Base-by-base conservation (phyloP, 345 rosid genomes). In the Acer yangbiense region DNA sequence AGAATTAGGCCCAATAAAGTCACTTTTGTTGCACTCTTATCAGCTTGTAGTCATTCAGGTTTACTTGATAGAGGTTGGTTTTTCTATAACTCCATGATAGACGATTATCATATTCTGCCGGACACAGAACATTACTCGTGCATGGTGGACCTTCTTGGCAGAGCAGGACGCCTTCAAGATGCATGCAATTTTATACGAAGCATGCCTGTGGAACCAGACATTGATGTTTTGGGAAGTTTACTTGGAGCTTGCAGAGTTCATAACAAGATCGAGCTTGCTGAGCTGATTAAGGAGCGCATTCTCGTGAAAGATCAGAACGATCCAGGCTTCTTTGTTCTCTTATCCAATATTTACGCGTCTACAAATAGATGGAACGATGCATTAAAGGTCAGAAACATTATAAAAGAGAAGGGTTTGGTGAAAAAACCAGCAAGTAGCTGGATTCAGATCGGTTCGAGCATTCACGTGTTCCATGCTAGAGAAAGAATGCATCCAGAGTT, bases 201-300 rank as follows among this genome's bases (percentile, higher is more conserved):
- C 50, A 84, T 90, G 90, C 89, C 86, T 6, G 62, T 83, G 78
- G 81, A 78, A 73, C 88, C 89, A 2, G 83, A 81, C 76, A 76
- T 67, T 20, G 83, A 76, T 77, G 79, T 90, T 68, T 80, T 82
- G 82, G 86, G 88, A 71, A 85, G 86, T 72, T 82, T 90, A 60
- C 89, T 90, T 75, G 88, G 86, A 52, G 89, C 93, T 64, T 85
- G 93, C 78, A 79, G 83, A 74, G 82, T 84, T 79, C 88, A 84
- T 68, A 84, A 82, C 10, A 84, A 78, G n/a, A 39, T 79, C 17
- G 89, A 76, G 41, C 73, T 88, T 60, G 78, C 77, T 63, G 58
- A 81, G 21, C 64, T 73, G 63, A 82, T 86, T 39, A 85, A 78
- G 60, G 73, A 73, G 76, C 77, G 71, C 50, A 78, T 81, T 25